A percentile compares a stretch with the other conserved stretches of the same genome.
phyloP scores from a whole-genome alignment of 345 rosid species.

The Excoecaria cochinchinensis region DNA sequence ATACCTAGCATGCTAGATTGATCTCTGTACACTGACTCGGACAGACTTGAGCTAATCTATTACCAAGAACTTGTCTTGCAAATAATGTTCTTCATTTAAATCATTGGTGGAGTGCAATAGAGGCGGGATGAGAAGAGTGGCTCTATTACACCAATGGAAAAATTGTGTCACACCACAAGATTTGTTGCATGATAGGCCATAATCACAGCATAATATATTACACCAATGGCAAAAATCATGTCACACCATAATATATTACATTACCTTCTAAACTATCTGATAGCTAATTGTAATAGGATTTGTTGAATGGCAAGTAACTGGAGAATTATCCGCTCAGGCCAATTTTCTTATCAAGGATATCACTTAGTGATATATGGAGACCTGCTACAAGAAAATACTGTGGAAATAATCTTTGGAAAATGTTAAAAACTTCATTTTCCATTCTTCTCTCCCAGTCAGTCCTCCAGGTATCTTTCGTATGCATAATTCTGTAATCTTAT shows the following conservation, averaged over 20 bases:
- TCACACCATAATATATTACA: slow-evolving; percentile 1
- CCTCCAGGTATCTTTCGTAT: slow-evolving; percentile 63
- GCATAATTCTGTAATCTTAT: neutral
- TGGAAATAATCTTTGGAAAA: slow-evolving; percentile 73
- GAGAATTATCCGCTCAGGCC: slow-evolving; percentile 54
- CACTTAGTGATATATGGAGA: slow-evolving; percentile 88
- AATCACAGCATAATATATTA: neutral
- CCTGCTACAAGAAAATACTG: slow-evolving; percentile 70
- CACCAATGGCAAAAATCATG: slow-evolving; percentile 6
- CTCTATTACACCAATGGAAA: slow-evolving; percentile 3
- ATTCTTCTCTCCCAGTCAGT: slow-evolving; percentile 78
- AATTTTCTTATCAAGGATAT: slow-evolving; percentile 79
- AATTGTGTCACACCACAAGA: slow-evolving; percentile 1
- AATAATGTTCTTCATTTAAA: neutral
- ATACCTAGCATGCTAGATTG: neutral
- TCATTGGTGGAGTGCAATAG: neutral
- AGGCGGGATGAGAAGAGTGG: neutral
- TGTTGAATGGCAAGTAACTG: slow-evolving; percentile 22
- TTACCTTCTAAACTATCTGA: neutral
- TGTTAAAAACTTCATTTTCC: slow-evolving; percentile 71
- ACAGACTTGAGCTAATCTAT: neutral
- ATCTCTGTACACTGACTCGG: neutral
- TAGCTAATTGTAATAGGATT: slow-evolving; percentile 7
- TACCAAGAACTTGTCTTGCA: neutral
- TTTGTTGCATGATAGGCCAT: no score